Conservation (phyloP, 345 rosid genomes). For the Acer yangbiense region DNA sequence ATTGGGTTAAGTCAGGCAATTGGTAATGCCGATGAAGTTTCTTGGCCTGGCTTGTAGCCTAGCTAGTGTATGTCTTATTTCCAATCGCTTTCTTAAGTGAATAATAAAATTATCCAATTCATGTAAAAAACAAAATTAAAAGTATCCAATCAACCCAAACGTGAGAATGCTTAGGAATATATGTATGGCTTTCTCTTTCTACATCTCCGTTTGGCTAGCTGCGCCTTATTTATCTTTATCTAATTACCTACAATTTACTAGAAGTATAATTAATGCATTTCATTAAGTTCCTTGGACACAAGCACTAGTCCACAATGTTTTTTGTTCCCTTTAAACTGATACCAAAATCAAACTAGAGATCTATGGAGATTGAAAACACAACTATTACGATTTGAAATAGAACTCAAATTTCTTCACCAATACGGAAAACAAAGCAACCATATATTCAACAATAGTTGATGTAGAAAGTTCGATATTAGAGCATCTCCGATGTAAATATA, state of each 20-base stretch:
- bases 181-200: neutral
- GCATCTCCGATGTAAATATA: too few relatives aligned
- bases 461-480: too few relatives aligned
- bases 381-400: too few relatives aligned
- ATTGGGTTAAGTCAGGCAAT: neutral
- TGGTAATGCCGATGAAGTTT: conserved; percentile 11
- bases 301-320: neutral
- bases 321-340: too few relatives aligned
- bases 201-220: neutral
- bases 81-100: neutral
- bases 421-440: neutral
- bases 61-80: neutral
- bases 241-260: too few relatives aligned
- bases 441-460: too few relatives aligned
- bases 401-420: too few relatives aligned
- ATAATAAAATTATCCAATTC: neutral
- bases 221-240: neutral
- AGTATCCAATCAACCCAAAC: neutral
- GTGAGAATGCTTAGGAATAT: conserved; percentile 12
- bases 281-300: neutral
- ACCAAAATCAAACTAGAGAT: too few relatives aligned
- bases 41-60: neutral
- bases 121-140: neutral
- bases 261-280: neutral
- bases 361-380: too few relatives aligned